Evolutionary conservation across 352 stramenopile genomes (phyloP), one percentile per base, ranked within the genome.

Genomic region (Pythium grandisporangium): DNA sequence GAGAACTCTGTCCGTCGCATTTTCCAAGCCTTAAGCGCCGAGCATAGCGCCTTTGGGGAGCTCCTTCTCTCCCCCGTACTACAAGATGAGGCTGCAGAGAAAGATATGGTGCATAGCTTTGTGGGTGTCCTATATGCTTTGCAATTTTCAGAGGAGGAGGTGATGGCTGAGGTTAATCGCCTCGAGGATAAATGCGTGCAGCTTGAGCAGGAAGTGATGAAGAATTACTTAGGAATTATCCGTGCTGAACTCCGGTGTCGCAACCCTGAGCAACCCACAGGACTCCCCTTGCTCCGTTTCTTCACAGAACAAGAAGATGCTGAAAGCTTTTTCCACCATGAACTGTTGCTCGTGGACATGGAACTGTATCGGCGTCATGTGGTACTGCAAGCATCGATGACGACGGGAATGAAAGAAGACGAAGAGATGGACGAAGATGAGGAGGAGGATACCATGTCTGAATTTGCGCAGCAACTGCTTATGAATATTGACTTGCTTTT

Each of bases 101-200:
- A 53, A 8, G 44, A 48, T 2, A 44, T 84, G 0, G 62, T 84
- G 0, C 68, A 67, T 6, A 81, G 47, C 21, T 87, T 83, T 22
- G 73, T 75, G 0, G 70, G 70, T 4, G 47, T 84, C 27, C 44
- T 87, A 1, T 84, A 69, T 30, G 79, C 66, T 4, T 53, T 87
- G 6, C 42, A 62, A 1, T 66, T 83, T 6, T 26, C 56, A 0
- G 21, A 61, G 2, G 44, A 63, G 4, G 64, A 67, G 7, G 51
- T 81, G 5, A 19, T 69, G 7, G 29, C 39, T 4, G 60, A 78
- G 35, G 68, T 58, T 0, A 47, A 53, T 21, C 48, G 45, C 1
- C 60, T 83, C 2, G 66, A 82, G 26, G 46, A 62, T 20, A 25
- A 59, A 32, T 87, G 70, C 20, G 36, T 42, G 2, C 21, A 22